A percentile compares a stretch with the other conserved stretches of the same genome.
Evolutionary conservation across 1,284 basidiomycete species (phyloP).

Genomic region (Ustilago xerochloae): DNA sequence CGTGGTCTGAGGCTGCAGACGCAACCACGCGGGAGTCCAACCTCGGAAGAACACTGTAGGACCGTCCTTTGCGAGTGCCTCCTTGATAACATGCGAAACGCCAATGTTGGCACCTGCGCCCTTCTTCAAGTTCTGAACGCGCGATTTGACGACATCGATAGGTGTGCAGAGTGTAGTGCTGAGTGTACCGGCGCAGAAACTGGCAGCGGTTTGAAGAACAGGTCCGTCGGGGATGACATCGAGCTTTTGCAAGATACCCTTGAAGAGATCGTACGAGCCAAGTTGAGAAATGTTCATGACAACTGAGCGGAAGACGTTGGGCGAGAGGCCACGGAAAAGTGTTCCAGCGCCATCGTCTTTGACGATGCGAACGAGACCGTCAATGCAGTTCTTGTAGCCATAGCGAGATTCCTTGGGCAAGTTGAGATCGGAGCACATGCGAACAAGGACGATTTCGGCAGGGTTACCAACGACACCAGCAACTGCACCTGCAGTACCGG

Average conservation of each 20-base stretch:
- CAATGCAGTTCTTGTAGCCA: constrained; percentile 69
- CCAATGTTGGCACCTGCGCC: constrained; percentile 36
- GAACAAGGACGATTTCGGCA: constrained; percentile 72
- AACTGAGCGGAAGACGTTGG: constrained; percentile 72
- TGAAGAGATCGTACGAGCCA: constrained; percentile 72
- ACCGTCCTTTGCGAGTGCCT: constrained; percentile 68
- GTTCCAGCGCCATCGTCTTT: constrained; percentile 70
- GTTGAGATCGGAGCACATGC: constrained; percentile 69
- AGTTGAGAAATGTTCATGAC: constrained; percentile 71
- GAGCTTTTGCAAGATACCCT: constrained; percentile 68
- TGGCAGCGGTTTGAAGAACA: constrained; percentile 62
- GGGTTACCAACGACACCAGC: constrained; percentile 64
- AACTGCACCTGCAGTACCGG: constrained; percentile 60
- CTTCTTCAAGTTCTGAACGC: constrained; percentile 67
- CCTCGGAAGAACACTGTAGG: constrained; percentile 72
- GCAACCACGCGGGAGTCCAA: constrained; percentile 72
- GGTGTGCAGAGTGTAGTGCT: constrained; percentile 70
- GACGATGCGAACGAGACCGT: constrained; percentile 71
- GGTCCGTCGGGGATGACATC: constrained; percentile 68
- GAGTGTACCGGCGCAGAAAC: constrained; percentile 70
- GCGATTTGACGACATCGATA: constrained; percentile 58
- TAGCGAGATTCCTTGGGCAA: constrained; percentile 60
- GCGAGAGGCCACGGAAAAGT: constrained; percentile 70
- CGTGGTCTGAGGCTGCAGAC: constrained; percentile 65
- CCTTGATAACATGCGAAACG: constrained; percentile 42